These are phyloP conservation scores for Solanum commersonii DNA, from an alignment of 257 asterid species.

Conservation along the genomic window DNA sequence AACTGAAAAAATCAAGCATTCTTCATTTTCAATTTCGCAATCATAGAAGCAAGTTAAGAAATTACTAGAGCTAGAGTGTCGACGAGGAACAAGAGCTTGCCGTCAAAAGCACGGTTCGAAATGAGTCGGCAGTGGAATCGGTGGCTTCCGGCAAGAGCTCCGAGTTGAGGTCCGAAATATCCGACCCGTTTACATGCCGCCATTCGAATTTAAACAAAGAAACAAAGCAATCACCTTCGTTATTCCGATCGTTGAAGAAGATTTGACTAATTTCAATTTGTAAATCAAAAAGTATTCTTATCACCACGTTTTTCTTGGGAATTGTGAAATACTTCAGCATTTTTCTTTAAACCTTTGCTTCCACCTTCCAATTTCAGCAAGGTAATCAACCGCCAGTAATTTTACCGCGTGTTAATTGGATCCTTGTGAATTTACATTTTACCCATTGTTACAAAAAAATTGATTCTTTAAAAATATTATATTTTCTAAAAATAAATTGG, in stretches of 20 bases:
- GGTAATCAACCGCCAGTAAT: not conserved
- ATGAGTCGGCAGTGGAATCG: conserved; percentile 30
- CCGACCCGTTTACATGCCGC: conserved; percentile 46
- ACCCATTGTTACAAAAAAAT: not conserved
- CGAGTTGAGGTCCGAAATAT: conserved; percentile 11
- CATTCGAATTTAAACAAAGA: conserved; percentile 15
- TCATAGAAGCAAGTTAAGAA: not conserved
- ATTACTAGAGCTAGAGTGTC: conserved; percentile 82
- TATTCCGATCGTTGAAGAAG: not conserved
- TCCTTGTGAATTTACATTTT: not conserved
- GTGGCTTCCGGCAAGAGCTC: not conserved
- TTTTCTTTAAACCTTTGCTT: not conserved
- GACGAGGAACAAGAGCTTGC: conserved; percentile 69
- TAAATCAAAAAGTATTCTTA: not conserved
- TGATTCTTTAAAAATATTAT: too few relatives aligned
- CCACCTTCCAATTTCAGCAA: not conserved
- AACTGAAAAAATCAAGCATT: not conserved
- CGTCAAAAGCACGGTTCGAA: conserved; percentile 36
- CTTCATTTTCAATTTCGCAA: not conserved
- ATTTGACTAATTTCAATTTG: not conserved
- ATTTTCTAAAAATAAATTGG: not conserved
- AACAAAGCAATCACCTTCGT: not conserved
- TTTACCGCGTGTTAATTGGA: not conserved
- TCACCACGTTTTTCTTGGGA: not conserved
- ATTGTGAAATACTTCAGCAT: not conserved